These are phyloP conservation scores for Diutina ranongensis DNA, from an alignment of 1,139 yeast genomes.

Conservation along the genomic window DNA sequence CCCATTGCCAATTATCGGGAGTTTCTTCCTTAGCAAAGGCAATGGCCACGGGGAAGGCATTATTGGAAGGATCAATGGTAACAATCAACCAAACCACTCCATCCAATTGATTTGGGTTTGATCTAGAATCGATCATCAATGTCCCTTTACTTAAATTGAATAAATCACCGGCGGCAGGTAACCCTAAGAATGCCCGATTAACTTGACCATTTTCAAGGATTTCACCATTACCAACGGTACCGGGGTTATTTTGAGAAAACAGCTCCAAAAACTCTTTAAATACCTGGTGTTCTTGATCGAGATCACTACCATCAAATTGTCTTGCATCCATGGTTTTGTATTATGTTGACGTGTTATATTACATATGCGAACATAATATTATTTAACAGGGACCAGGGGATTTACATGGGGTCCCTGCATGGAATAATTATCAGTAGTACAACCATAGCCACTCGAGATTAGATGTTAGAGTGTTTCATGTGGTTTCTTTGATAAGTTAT, in stretches of 20 bases:
- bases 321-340: not conserved
- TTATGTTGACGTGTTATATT: not conserved
- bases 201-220: not conserved
- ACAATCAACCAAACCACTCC: not conserved
- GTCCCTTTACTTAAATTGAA: not conserved
- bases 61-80: not conserved
- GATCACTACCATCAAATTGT: not conserved
- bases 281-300: not conserved
- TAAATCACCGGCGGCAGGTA: not conserved
- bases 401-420: no score
- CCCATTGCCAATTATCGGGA: not conserved
- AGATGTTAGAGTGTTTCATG: no score
- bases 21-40: constrained; percentile 1
- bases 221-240: not conserved
- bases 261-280: not conserved
- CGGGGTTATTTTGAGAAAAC: not conserved
- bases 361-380: constrained; percentile 1
- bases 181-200: not conserved
- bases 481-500: no score
- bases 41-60: not conserved
- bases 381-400: no score
- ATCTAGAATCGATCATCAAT: not conserved
- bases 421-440: no score
- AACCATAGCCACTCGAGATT: no score
- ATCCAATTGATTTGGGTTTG: not conserved